Evolutionary conservation across 768 basidiomycete genomes (phyloP).

Genomic region (Megacollybia marginata): DNA sequence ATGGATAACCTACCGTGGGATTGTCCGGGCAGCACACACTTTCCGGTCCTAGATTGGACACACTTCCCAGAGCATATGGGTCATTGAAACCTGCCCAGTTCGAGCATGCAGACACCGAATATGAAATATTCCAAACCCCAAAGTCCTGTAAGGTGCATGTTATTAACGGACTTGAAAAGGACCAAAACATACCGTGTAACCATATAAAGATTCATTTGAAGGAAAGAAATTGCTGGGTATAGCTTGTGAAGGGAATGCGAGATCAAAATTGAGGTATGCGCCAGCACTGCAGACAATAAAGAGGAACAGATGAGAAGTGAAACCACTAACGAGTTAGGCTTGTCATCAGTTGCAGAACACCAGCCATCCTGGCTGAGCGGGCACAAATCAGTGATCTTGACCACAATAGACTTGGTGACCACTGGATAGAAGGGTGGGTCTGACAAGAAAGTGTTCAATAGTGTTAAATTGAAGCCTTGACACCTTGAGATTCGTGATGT

Average conservation of each 20-base stretch:
- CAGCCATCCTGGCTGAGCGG: constrained; percentile 55
- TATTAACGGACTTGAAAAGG: background rate
- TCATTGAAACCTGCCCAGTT: constrained; percentile 60
- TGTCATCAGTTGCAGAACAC: constrained; percentile 60
- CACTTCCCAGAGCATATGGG: constrained; percentile 60
- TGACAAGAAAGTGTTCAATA: constrained; percentile 59
- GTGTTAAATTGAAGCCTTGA: constrained; percentile 60
- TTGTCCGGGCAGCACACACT: constrained; percentile 70
- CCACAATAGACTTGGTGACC: constrained; percentile 49
- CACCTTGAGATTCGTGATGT: too few relatives aligned
- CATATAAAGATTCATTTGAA: constrained; percentile 59
- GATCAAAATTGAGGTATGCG: constrained; percentile 72
- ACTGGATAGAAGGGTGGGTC: constrained; percentile 66
- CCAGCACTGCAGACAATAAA: constrained; percentile 43
- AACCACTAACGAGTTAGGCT: constrained; percentile 57
- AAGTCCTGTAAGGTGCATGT: constrained; percentile 48
- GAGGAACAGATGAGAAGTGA: background rate
- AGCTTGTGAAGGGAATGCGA: constrained; percentile 66
- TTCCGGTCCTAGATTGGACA: constrained; percentile 42
- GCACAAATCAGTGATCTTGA: constrained; percentile 80
- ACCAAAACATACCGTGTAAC: constrained; percentile 30
- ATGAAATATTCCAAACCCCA: constrained; percentile 80
- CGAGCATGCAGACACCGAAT: constrained; percentile 55
- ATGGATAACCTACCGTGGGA: constrained; percentile 31
- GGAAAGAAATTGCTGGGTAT: constrained; percentile 74